Evolutionary conservation across 352 stramenopile genomes (phyloP).

Genomic region (Phytophthora sojae): DNA sequence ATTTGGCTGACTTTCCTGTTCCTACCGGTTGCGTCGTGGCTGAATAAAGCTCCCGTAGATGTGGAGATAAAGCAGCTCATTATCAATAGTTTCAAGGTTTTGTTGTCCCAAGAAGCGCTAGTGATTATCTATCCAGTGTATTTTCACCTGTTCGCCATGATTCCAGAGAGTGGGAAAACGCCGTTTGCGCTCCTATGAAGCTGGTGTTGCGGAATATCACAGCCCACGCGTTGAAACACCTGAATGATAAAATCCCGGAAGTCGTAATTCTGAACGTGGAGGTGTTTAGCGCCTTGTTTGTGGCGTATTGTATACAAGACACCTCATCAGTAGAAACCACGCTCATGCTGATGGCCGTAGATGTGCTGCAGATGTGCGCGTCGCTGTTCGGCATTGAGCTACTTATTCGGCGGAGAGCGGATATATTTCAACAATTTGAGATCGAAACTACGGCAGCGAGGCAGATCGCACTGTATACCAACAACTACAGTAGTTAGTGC

Average conservation of each 20-base stretch:
- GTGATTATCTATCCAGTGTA: not conserved
- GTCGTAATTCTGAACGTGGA: not conserved
- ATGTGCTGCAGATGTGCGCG: slow-evolving; percentile 8
- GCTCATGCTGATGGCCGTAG: slow-evolving; percentile 4
- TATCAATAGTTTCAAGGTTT: not conserved
- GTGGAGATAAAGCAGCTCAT: not conserved
- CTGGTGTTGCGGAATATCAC: not conserved
- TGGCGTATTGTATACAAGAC: not conserved
- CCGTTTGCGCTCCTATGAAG: not conserved
- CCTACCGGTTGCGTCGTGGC: not conserved
- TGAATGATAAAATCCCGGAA: not conserved
- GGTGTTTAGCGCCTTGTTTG: not conserved
- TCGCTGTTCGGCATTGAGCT: slow-evolving; percentile 2
- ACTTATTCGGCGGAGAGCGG: not conserved
- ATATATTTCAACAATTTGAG: too few species aligned
- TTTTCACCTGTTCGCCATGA: not conserved
- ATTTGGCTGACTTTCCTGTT: not conserved
- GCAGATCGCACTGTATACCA: too few species aligned
- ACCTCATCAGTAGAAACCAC: slow-evolving; percentile 24
- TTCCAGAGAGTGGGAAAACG: not conserved
- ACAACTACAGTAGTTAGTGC: too few species aligned
- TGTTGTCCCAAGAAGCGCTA: not conserved
- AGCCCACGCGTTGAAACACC: not conserved
- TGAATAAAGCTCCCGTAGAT: too few species aligned
- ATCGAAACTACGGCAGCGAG: too few species aligned